Percentiles rank a stretch among this genome's conserved stretches.
Conservation (phyloP, 2,329 filamentous ascomycete species). For the Diplodia seriata region DNA sequence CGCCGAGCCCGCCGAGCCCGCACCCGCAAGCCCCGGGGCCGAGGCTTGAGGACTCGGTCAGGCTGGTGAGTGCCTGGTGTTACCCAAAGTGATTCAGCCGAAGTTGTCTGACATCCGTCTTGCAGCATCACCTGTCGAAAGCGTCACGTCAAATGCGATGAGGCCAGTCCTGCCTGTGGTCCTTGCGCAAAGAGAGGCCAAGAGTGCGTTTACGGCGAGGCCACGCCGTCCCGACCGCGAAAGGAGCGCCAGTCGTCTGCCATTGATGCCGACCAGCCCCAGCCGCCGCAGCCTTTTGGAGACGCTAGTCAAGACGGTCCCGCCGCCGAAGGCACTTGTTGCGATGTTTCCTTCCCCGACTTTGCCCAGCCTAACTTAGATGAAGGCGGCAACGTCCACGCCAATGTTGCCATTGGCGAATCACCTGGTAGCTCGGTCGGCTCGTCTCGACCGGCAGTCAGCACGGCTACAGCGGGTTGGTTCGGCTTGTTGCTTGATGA, state of each 20-base stretch:
- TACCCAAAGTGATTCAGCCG: no score
- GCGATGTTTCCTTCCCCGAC: background rate
- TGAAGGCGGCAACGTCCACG: background rate
- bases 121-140: slow-evolving; percentile 54
- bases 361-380: background rate
- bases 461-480: slow-evolving; percentile 24
- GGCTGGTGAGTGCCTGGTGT: slow-evolving; percentile 46
- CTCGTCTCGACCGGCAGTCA: slow-evolving; percentile 17
- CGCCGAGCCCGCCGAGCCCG: slow-evolving; percentile 17
- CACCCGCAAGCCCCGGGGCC: slow-evolving; percentile 50
- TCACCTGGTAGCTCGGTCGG: slow-evolving; percentile 16
- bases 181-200: slow-evolving; percentile 54
- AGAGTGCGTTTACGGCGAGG: slow-evolving; percentile 48
- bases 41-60: slow-evolving; percentile 54
- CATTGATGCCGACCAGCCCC: background rate
- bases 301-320: background rate
- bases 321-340: background rate
- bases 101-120: background rate
- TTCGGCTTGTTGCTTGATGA: slow-evolving; percentile 32
- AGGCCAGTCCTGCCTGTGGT: slow-evolving; percentile 53
- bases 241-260: background rate
- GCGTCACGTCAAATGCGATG: slow-evolving; percentile 60
- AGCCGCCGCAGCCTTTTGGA: background rate
- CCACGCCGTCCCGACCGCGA: background rate
- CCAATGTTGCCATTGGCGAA: slow-evolving; percentile 3